Evolutionary conservation across 306 rosid species (phyloP).

Genomic region (Parietaria judaica): DNA sequence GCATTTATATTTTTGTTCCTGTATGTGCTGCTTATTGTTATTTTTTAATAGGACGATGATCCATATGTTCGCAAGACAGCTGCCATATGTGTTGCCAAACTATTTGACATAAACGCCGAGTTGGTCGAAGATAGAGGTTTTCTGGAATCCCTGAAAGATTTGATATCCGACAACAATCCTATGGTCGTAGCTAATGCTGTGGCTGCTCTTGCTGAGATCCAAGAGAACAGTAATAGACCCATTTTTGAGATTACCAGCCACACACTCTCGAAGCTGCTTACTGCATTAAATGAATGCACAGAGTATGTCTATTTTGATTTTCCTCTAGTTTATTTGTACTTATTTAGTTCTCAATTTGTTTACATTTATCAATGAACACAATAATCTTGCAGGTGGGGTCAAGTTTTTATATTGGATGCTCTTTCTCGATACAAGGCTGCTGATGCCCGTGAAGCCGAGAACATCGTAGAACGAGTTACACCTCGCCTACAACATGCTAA

Average conservation of each 20-base stretch:
- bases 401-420: conserved; percentile 95
- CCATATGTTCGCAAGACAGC: conserved; percentile 99
- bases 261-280: conserved; percentile 92
- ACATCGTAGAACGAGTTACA: conserved; percentile 95
- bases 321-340: not conserved
- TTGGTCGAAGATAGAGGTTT: conserved; percentile 98
- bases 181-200: conserved; percentile 99
- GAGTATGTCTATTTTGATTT: conserved; percentile 53
- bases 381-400: conserved; percentile 76
- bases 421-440: conserved; percentile 95
- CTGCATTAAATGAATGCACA: conserved; percentile 97
- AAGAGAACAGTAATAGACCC: conserved; percentile 75
- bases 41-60: conserved; percentile 84
- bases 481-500: conserved; percentile 97
- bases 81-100: conserved; percentile 98
- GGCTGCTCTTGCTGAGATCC: conserved; percentile 96
- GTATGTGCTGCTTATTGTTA: conserved; percentile 19
- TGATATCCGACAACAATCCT: conserved; percentile 98
- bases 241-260: conserved; percentile 84
- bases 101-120: conserved; percentile 95
- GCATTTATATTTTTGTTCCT: not conserved
- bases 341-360: not conserved
- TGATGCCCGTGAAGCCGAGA: conserved; percentile 97
- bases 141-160: conserved; percentile 89
- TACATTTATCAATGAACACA: not conserved